Evolutionary conservation across 495 filamentous ascomycete genomes (phyloP), one percentile per base, ranked within the genome.

Genomic region (Lentithecium fluviatile): DNA sequence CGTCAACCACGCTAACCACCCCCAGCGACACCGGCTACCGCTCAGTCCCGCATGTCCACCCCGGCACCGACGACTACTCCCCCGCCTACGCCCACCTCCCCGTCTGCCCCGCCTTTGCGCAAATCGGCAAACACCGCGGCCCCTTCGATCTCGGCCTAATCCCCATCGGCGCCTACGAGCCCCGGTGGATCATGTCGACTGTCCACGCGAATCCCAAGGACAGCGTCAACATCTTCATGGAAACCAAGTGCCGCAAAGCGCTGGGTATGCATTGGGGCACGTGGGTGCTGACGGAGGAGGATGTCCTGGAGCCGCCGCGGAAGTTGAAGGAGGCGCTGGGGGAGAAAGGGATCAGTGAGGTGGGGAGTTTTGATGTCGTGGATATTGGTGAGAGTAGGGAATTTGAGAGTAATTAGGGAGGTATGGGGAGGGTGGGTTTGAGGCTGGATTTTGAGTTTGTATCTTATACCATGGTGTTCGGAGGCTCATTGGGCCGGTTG

Each of bases 191-290:
- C 56, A 73, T 76, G 70, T 71, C 67, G 42, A 74, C 85, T 38
- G 86, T 95, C 79, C 94, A 98, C 72, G 89, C 88, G 7, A 88
- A 95, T 73, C 94, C 94, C 1, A 87, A 82, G 57, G 94, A 98
- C 70, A 80, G 85, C 0, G 93, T 96, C 48, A 87, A 91, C 60
- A 98, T 98, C 60, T 96, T 96, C 76, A 73, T 77, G 34, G 94
- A 97, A 63, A 96, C 90, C 17, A 82, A 83, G 61, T 98, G 94
- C 76, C 80, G 85, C 70, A 79, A 76, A 45, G 93, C 92, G 17
- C 81, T 97, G 77, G 93, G 81, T 13, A 96, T 97, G 60, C 93
- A 97, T 69, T 97, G 93, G 93, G 92, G 84, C 23, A 78, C 91
- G 0, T 97, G 92, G 91, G 86, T 90, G 7, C 71, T 97, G 61